Base-by-base conservation (phyloP, 352 stramenopile genomes). In the Phytophthora sp. region DNA sequence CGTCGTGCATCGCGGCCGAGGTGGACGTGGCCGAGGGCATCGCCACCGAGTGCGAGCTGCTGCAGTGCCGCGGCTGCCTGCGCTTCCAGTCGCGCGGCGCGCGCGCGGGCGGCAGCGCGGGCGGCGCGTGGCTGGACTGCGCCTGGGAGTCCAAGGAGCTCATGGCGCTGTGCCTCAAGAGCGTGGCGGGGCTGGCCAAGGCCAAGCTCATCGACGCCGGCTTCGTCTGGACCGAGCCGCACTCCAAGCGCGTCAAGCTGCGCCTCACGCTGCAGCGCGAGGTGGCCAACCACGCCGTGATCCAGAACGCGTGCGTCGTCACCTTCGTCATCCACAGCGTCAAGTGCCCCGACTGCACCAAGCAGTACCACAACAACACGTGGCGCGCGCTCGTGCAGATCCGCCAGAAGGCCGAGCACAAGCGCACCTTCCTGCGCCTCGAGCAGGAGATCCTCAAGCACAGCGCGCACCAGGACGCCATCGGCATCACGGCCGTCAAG, bases 201-300 rank as follows among this genome's bases (percentile, higher is more conserved):
- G 82, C 70, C 46, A 93, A 94, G 53, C 72, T 95, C 27, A 66
- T 91, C 11, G 87, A 95, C 67, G 87, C 87, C 6, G 73, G 66
- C 8, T 93, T 91, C 53, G 79, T 95, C 49, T 95, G 87, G 87
- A 95, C 87, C 2, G 87, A 95, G 58, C 84, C 77, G 13, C 87
- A 95, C 69, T 89, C 78, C 13, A 90, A 91, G 48, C 82, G 87
- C 43, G 52, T 95, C 37, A 94, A 94, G 54, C 49, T 94, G 32
- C 77, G 84, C 21, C 74, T 94, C 28, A 86, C 66, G 31, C 67
- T 92, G 37, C 80, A 88, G 65, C 74, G 80, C 8, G 84, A 96
- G 46, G 77, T 92, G 21, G 62, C 85, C n/a, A 87, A 84, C 49
- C 76, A 92, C 62, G 82, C 82, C 7, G 41, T 86, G 24, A 63